A percentile compares a stretch with the other conserved stretches of the same genome.
These are phyloP conservation scores for Penicillium corylophilum DNA, from an alignment of 2,329 filamentous ascomycete genomes.

Conservation along the genomic window DNA sequence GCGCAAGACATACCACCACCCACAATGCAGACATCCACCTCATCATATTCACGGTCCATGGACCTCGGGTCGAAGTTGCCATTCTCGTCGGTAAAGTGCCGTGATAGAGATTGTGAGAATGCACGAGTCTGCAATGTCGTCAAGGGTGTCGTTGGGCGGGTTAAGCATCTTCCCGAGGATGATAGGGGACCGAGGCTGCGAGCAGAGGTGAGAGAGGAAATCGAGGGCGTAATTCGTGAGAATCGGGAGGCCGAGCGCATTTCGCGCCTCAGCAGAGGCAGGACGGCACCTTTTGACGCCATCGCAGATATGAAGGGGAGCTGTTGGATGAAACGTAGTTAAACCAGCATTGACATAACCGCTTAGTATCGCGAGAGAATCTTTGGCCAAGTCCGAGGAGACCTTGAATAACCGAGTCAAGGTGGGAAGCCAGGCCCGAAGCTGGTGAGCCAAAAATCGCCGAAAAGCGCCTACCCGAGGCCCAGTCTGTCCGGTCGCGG, in stretches of 20 bases:
- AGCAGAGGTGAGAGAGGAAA: slow-evolving; percentile 22
- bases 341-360: slow-evolving; percentile 15
- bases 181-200: slow-evolving; percentile 21
- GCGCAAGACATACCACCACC: slow-evolving; percentile 65
- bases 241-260: slow-evolving; percentile 32
- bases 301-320: slow-evolving; percentile 24
- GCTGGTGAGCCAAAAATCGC: slow-evolving; percentile 17
- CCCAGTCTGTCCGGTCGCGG: background rate
- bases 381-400: background rate
- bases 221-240: slow-evolving; percentile 26
- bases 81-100: slow-evolving; percentile 47
- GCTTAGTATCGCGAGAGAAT: background rate
- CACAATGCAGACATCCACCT: slow-evolving; percentile 96
- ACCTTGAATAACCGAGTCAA: slow-evolving; percentile 29
- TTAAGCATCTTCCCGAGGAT: slow-evolving; percentile 16
- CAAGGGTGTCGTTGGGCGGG: slow-evolving; percentile 24
- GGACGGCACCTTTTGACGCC: slow-evolving; percentile 42
- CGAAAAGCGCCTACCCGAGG: slow-evolving; percentile 28
- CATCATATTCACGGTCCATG: slow-evolving; percentile 83
- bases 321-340: slow-evolving; percentile 1
- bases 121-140: slow-evolving; percentile 36
- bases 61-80: slow-evolving; percentile 64
- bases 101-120: slow-evolving; percentile 47
- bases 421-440: slow-evolving; percentile 1
- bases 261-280: slow-evolving; percentile 46